A percentile compares a stretch with the other conserved stretches of the same genome.
These are phyloP conservation scores for Escallonia rubra DNA, from an alignment of 129 eudicot genomes.

Conservation along the genomic window DNA sequence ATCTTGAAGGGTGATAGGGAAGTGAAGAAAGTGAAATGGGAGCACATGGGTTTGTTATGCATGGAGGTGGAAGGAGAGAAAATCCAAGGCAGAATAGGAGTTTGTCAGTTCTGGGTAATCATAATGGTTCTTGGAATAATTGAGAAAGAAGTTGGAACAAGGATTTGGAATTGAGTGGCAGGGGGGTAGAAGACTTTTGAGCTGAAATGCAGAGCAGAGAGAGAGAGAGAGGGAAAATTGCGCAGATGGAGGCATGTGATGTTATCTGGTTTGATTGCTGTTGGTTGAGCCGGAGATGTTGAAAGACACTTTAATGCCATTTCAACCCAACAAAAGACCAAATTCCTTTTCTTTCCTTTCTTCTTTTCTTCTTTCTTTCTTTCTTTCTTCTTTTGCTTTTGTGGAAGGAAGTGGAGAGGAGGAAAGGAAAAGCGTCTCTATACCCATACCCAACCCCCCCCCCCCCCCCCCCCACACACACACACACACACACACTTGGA, in stretches of 20 bases:
- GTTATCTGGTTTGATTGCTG: background rate
- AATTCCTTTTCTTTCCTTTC: too few relatives aligned
- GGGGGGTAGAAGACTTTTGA: background rate
- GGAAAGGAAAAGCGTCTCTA: too few relatives aligned
- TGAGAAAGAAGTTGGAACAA: slow-evolving; percentile 16
- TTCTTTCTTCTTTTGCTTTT: too few relatives aligned
- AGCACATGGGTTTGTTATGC: slow-evolving; percentile 14
- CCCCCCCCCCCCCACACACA: too few relatives aligned
- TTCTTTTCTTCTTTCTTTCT: too few relatives aligned
- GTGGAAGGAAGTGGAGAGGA: too few relatives aligned
- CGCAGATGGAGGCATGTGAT: slow-evolving; percentile 14
- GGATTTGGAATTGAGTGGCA: slow-evolving; percentile 18
- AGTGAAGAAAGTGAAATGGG: slow-evolving; percentile 22
- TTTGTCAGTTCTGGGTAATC: slow-evolving; percentile 11
- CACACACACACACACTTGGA: too few relatives aligned
- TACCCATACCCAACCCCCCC: too few relatives aligned
- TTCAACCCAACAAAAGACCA: too few relatives aligned
- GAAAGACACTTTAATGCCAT: too few relatives aligned
- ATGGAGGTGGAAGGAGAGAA: slow-evolving; percentile 8
- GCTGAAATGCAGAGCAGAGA: slow-evolving; percentile 18
- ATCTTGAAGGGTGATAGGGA: slow-evolving; percentile 25
- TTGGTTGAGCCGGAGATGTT: background rate
- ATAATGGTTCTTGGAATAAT: slow-evolving; percentile 19
- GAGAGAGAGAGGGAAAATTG: slow-evolving; percentile 10
- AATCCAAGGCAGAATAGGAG: slow-evolving; percentile 22